Evolutionary conservation across 371 early-diverging fungal species (phyloP).

Genomic region (Mortierella sp.): DNA sequence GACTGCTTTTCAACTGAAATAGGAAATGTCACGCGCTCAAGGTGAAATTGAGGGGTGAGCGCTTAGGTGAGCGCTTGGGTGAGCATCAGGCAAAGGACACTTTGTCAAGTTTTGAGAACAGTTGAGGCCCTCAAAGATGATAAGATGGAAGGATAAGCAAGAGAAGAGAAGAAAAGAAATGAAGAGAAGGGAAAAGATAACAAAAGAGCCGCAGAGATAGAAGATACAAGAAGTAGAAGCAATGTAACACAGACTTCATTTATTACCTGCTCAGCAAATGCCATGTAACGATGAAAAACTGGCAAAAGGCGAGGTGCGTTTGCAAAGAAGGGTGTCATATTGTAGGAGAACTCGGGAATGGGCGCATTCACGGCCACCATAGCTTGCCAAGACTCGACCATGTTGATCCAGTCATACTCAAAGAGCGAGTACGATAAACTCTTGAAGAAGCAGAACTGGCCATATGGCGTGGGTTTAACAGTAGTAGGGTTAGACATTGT

Average conservation of each 20-base stretch:
- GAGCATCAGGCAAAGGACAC: too few relatives aligned
- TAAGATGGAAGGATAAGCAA: neutral
- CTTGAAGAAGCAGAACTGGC: constrained; percentile 53
- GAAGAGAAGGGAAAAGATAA: neutral
- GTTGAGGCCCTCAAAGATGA: neutral
- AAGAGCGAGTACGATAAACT: constrained; percentile 45
- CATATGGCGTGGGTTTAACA: constrained; percentile 28
- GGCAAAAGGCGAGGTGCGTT: constrained; percentile 43
- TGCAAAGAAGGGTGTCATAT: constrained; percentile 48
- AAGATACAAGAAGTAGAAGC: neutral
- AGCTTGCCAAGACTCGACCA: constrained; percentile 55
- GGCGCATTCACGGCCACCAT: constrained; percentile 55
- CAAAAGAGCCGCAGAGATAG: neutral
- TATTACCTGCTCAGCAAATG: constrained; percentile 40
- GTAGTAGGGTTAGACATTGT: constrained; percentile 19
- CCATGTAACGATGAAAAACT: constrained; percentile 42
- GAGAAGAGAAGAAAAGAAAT: neutral
- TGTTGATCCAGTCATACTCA: constrained; percentile 52
- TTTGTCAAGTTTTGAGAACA: too few relatives aligned
- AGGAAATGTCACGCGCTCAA: constrained; percentile 1
- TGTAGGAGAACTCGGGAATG: constrained; percentile 38
- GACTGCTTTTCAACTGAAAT: constrained; percentile 1
- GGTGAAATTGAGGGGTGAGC: neutral
- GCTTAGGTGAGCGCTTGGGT: neutral
- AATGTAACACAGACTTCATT: neutral